Conservation (phyloP, 176 grass and related monocot species). For the Zizania latifolia region DNA sequence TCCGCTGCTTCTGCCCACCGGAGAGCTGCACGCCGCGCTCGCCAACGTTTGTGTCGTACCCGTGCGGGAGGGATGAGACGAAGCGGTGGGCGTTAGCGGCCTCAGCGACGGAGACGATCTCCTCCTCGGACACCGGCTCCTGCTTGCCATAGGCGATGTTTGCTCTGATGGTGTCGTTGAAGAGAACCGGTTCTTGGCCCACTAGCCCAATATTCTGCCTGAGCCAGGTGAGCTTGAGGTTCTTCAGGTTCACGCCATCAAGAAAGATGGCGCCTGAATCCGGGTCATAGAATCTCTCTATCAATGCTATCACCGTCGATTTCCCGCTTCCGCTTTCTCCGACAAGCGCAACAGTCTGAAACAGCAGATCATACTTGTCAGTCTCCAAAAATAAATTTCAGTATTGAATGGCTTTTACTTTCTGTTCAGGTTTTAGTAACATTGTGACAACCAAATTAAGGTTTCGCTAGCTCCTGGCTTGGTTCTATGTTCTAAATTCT, state of each 20-base stretch:
- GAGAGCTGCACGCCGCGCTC: constrained; percentile 62
- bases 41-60: constrained; percentile 56
- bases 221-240: constrained; percentile 58
- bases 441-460: background rate
- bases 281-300: constrained; percentile 79
- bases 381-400: background rate
- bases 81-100: constrained; percentile 58
- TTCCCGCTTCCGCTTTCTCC: constrained; percentile 83
- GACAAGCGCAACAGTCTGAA: constrained; percentile 67
- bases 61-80: constrained; percentile 52
- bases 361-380: background rate
- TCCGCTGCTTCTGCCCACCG: constrained; percentile 67
- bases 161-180: constrained; percentile 53
- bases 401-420: background rate
- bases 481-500: background rate
- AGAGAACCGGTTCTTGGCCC: constrained; percentile 63
- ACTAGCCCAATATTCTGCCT: constrained; percentile 66
- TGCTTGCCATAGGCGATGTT: constrained; percentile 74
- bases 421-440: background rate
- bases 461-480: too few species aligned
- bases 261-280: constrained; percentile 45
- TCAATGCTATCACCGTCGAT: constrained; percentile 65
- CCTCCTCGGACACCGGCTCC: constrained; percentile 44
- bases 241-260: constrained; percentile 46
- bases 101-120: constrained; percentile 49